Evolutionary conservation across 192 early-diverging fungal species (phyloP).

Genomic region (Haplosporangium gracile): DNA sequence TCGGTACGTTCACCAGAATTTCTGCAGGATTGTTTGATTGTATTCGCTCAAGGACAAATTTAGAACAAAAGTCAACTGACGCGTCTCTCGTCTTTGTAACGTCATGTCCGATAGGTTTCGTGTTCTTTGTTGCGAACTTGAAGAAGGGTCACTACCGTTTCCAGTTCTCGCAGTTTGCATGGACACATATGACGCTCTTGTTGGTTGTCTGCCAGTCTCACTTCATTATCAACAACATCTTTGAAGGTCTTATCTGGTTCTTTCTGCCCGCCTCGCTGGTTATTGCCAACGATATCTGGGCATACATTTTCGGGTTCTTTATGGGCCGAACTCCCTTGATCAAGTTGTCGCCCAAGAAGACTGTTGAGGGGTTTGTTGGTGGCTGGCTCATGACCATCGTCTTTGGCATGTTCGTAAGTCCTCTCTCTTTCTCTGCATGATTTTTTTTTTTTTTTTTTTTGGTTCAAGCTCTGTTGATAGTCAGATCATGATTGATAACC

Average conservation of each 20-base stretch:
- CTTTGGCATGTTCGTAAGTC: slow-evolving; percentile 82
- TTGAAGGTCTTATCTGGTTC: slow-evolving; percentile 99
- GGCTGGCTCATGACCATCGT: slow-evolving; percentile 87
- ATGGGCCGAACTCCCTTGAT: slow-evolving; percentile 93
- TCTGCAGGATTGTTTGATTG: neutral
- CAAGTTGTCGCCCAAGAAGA: slow-evolving; percentile 96
- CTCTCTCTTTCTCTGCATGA: neutral
- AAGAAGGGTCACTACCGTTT: slow-evolving; percentile 94
- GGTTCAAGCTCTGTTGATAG: neutral
- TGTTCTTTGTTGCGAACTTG: slow-evolving; percentile 94
- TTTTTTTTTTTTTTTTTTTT: neutral
- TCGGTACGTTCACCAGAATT: slow-evolving; percentile 64
- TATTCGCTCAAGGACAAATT: neutral
- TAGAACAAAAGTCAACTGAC: neutral
- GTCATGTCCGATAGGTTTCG: slow-evolving; percentile 67
- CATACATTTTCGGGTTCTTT: slow-evolving; percentile 97
- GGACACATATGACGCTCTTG: slow-evolving; percentile 97
- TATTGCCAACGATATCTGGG: slow-evolving; percentile 95
- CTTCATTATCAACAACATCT: slow-evolving; percentile 97
- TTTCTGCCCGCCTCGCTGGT: slow-evolving; percentile 90
- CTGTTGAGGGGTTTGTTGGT: slow-evolving; percentile 97
- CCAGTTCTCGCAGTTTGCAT: slow-evolving; percentile 96
- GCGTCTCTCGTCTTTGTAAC: neutral
- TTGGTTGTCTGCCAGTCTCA: slow-evolving; percentile 95
- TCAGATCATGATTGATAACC: neutral